Evolutionary conservation across 805 yeast species (phyloP), one percentile per base, ranked within the genome.

Genomic region (Priceomyces haplophilus): DNA sequence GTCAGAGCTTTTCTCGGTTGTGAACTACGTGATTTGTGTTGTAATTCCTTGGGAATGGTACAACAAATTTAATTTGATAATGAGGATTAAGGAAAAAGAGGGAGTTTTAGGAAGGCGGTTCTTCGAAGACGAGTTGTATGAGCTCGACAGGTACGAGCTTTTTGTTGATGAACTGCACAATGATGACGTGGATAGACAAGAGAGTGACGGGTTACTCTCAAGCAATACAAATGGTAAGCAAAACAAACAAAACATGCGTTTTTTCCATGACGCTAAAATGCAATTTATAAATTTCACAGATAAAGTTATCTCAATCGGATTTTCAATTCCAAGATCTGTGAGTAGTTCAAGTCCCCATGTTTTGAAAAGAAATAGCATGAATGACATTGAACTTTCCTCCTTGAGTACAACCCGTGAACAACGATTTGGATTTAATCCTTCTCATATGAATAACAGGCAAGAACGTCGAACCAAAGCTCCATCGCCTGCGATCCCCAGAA

Each of bases 1-100:
- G 40, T 80, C 88, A 16, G 91, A 85, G 55, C 68, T 85, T 34
- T 84, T 85, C 61, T 81, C 84, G 34, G 76, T 86, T 15, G 82
- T 85, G 1, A 76, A 83, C n/a, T 83, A 82, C 56, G 77, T 85
- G 7, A 69, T 83, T 16, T 76, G 87, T 27, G 84, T 87, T 23
- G 84, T 84, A 5, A 73, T 83, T 8, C 86, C 86, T 0, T 85
- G 95, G 93, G 95, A 86, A 60, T 88, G 95, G 91, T 75, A 85
- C 47, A 85, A 84, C 54, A 71, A 85, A 48, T 72, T 83, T 42
- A 75, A 76, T 39, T 67, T 75, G 10, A 59, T 83, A 32, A 81
- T 80, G 62, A 76, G 78, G 48, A 66, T 65, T 12, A 73, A 75
- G 41, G 90, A 85, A 52, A 79, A 80, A 34, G 82, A 80, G 45